Conservation (phyloP, 164 flowering plant species). For the Cinnamomum chago region DNA sequence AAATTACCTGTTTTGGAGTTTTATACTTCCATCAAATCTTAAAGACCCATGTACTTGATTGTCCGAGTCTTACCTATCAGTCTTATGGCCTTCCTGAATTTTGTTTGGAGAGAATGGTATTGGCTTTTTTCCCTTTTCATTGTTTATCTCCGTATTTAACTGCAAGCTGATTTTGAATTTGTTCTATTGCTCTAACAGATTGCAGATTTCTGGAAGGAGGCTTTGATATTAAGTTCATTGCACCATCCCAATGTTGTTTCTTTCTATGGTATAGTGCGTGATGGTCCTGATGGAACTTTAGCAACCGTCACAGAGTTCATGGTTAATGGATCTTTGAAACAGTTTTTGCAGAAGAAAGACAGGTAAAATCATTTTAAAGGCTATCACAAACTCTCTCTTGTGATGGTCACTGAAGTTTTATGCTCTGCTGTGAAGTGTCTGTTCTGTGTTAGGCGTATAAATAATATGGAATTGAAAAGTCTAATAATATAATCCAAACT, state of each 20-base stretch:
- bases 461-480: background rate
- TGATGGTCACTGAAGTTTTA: background rate
- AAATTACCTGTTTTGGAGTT: too few relatives aligned
- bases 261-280: constrained; percentile 97
- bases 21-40: background rate
- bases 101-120: background rate
- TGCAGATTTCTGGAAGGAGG: constrained; percentile 99
- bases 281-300: constrained; percentile 94
- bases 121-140: background rate
- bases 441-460: background rate
- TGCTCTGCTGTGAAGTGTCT: background rate
- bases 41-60: background rate
- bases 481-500: background rate
- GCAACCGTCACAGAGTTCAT: constrained; percentile 98
- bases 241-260: constrained; percentile 99
- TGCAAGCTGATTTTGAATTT: background rate
- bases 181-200: constrained; percentile 40
- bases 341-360: constrained; percentile 91
- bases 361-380: constrained; percentile 39
- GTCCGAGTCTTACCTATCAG: background rate
- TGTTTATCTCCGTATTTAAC: background rate
- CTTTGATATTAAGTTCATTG: constrained; percentile 78
- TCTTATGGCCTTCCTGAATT: background rate
- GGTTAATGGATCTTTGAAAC: constrained; percentile 96
- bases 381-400: background rate